Base-by-base conservation (phyloP, 2,329 filamentous ascomycete genomes). In the Ceratocystiopsis minuta region DNA sequence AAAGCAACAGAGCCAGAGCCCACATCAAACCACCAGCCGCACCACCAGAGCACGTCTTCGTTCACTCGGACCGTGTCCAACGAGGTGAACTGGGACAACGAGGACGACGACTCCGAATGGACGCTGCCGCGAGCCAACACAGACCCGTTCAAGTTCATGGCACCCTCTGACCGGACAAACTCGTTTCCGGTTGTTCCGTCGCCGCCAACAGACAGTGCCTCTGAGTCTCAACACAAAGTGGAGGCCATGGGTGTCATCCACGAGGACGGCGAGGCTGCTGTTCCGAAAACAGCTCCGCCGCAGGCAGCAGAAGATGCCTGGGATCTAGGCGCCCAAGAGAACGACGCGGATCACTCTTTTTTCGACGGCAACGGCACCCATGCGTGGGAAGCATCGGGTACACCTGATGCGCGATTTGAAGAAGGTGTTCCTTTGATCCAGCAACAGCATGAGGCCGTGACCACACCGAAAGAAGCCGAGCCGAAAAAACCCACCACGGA, bases 351-450 rank as follows among this genome's bases (percentile, higher is more conserved):
- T n/a, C 18, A 34, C 31, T 39, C 44, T 6, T 43, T 43, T 31
- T 45, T 45, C 9, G 24, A 28, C 24, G 24, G 24, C 7, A 28
- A 28, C 24, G 24, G 24, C 24, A 28, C 24, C 24, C 4, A 28
- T 28, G 24, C 24, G 11, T 6, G 24, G 24, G 24, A 28, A 6
- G 24, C 9, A 6, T 10, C 24, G 24, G 11, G 24, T 10, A 10
- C 7, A 17, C 59, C 62, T 1, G 70, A 78, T 20, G 68, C 70
- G 18, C 70, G 79, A 37, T 84, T 69, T 48, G 78, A 81, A 44
- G 80, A 85, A 58, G 79, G 79, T 0, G 45, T 84, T 5, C 78
- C 79, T 1, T 57, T 85, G 45, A 73, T 74, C 50, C 41, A 49
- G 0, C 62, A 65, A 16, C 55, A 12, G 6, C 13, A 33, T 6